phyloP scores from a whole-genome alignment of 1,284 basidiomycete species.

The Malassezia brasiliensis region DNA sequence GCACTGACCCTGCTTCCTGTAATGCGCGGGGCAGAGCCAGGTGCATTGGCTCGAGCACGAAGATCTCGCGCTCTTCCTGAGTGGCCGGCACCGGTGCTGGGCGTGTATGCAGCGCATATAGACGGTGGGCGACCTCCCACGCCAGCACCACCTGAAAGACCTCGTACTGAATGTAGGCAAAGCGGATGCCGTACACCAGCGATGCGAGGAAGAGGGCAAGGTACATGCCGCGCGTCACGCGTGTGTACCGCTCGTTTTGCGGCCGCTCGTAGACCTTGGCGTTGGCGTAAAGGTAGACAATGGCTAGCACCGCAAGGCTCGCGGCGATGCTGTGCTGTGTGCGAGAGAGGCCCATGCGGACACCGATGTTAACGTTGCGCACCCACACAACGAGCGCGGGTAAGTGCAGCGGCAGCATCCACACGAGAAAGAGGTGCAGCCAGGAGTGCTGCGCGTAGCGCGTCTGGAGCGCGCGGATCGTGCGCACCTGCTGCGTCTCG shows the following conservation, averaged over 20 bases:
- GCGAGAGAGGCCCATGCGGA: slow-evolving; percentile 15
- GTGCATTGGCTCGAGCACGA: slow-evolving; percentile 2
- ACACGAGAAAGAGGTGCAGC: slow-evolving; percentile 57
- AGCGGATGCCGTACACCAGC: slow-evolving; percentile 27
- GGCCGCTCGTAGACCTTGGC: neutral
- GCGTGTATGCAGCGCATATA: neutral
- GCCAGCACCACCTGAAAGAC: slow-evolving; percentile 19
- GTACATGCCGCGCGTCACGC: slow-evolving; percentile 9
- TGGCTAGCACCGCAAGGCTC: slow-evolving; percentile 59
- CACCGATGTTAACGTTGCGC: slow-evolving; percentile 55
- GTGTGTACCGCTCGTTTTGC: neutral
- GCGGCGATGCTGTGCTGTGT: slow-evolving; percentile 63
- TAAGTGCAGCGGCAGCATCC: slow-evolving; percentile 68
- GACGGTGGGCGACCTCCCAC: slow-evolving; percentile 9
- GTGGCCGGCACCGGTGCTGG: neutral
- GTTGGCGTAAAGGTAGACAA: slow-evolving; percentile 45
- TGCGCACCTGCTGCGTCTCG: slow-evolving; percentile 11
- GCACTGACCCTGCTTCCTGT: neutral
- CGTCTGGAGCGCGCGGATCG: slow-evolving; percentile 1
- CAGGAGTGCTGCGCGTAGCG: slow-evolving; percentile 18
- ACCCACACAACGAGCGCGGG: slow-evolving; percentile 82
- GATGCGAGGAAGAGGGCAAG: slow-evolving; percentile 19
- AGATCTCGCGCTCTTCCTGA: neutral
- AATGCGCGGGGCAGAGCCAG: neutral
- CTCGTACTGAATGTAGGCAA: slow-evolving; percentile 25